These are phyloP conservation scores for Trichosporon sp. DNA, from an alignment of 1,284 basidiomycete genomes.

Conservation along the genomic window DNA sequence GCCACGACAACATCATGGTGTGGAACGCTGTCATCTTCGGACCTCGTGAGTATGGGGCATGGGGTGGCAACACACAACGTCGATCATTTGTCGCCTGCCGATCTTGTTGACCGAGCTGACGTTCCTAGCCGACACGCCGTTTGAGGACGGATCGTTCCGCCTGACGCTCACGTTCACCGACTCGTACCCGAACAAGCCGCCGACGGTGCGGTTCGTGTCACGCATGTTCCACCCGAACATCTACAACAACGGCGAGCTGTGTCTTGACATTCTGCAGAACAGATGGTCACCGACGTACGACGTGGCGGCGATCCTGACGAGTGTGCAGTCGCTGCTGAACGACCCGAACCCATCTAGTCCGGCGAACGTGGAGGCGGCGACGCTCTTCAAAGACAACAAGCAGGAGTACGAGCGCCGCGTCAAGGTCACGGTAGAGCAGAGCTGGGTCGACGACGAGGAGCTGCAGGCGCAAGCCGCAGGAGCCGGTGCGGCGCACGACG, in stretches of 20 bases:
- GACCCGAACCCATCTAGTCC: slow-evolving; percentile 94
- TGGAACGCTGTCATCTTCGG: slow-evolving; percentile 99
- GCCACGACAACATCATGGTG: slow-evolving; percentile 97
- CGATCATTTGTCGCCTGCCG: too few relatives aligned
- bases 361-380: slow-evolving; percentile 95
- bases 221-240: slow-evolving; percentile 99
- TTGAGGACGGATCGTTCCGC: slow-evolving; percentile 98
- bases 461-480: slow-evolving; percentile 36
- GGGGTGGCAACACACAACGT: not conserved
- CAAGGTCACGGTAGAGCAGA: slow-evolving; percentile 62
- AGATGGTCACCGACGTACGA: slow-evolving; percentile 98
- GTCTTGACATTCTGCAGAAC: slow-evolving; percentile 97
- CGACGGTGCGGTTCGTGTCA: slow-evolving; percentile 93
- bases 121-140: slow-evolving; percentile 85
- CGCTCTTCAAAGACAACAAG: slow-evolving; percentile 95
- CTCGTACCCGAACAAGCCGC: slow-evolving; percentile 97
- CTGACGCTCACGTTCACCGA: slow-evolving; percentile 94
- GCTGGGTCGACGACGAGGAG: slow-evolving; percentile 47
- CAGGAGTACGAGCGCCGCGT: slow-evolving; percentile 94
- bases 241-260: slow-evolving; percentile 96
- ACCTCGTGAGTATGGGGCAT: slow-evolving; percentile 67
- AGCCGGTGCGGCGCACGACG: not conserved
- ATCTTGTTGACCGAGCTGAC: slow-evolving; percentile 21
- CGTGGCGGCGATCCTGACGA: slow-evolving; percentile 94
- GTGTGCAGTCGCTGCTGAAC: slow-evolving; percentile 90